Base-by-base conservation (phyloP, 2,329 filamentous ascomycete species). In the Fusarium continuum region DNA sequence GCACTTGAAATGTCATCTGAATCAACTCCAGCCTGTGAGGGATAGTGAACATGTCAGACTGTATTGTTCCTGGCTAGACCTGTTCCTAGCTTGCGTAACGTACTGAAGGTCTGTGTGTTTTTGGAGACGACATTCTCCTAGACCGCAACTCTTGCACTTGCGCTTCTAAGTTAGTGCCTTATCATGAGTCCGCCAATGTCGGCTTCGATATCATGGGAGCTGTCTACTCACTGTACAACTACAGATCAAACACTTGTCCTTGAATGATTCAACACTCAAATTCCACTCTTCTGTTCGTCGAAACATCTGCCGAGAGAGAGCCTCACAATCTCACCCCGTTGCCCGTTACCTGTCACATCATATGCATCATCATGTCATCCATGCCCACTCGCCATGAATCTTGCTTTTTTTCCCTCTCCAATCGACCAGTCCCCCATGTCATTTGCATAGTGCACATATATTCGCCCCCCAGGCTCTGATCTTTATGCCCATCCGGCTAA, bases 351-450 rank as follows among this genome's bases (percentile, higher is more conserved):
- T 1, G 38, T 56, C 43, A 50, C 50, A 62, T 61, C 29, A 34
- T 56, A 56, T 61, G 56, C 56, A 41, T 52, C 38, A 61, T 60
- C 48, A 57, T 61, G 50, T 61, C 58, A 61, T 61, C 25, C 39
- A 36, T 34, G 20, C 8, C 26, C 34, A 47, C 20, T 57, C 35
- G n/a, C n/a, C n/a, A 35, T 19, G 34, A 54, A 54, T 46, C 39
- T 54, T 60, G 39, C 39, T 45, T 45, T 29, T 43, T 19, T 11
- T 23, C 23, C 20, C 14, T 44, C 19, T 17, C 34, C 36, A 52
- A 52, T 45, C 10, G 38, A 9, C 16, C n/a, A 28, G 28, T 29
- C 28, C 28, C 11, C 11, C 28, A 29, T 29, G 28, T 16, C 22
- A 34, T 51, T 36, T 29, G 39, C 17, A 45, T 45, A 19, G 29